phyloP scores from a whole-genome alignment of 2,329 filamentous ascomycete species.

The Colletotrichum viniferum region DNA sequence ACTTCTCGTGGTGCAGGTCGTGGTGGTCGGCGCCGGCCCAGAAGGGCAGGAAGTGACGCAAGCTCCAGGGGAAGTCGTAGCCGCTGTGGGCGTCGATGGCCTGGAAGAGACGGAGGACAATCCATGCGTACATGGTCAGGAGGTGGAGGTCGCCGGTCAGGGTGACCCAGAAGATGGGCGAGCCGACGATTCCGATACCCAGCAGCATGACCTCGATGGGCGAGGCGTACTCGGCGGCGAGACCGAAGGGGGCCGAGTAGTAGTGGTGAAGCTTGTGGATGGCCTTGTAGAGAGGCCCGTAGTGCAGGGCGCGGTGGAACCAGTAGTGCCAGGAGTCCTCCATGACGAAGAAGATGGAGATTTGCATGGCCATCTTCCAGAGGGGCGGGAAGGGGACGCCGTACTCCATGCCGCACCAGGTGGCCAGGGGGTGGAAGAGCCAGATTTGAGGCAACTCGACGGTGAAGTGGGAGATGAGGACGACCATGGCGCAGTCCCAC shows the following conservation, averaged over 20 bases:
- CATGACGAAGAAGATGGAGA: constrained; percentile 91
- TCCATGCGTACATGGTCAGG: constrained; percentile 98
- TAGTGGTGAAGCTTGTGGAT: constrained; percentile 99
- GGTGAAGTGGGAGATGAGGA: constrained; percentile 94
- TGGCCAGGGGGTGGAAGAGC: constrained; percentile 97
- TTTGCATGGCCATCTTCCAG: constrained; percentile 89
- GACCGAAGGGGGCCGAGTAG: constrained; percentile 95
- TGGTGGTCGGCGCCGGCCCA: constrained; percentile 98
- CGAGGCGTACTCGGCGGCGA: constrained; percentile 96
- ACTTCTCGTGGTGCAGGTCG: constrained; percentile 96
- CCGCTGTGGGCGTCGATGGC: constrained; percentile 97
- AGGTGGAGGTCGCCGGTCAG: constrained; percentile 90
- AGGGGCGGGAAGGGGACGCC: constrained; percentile 86
- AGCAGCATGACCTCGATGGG: constrained; percentile 97
- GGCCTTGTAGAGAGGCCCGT: constrained; percentile 91
- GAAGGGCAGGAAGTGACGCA: constrained; percentile 95
- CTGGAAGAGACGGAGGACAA: constrained; percentile 90
- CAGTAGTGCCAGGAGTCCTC: constrained; percentile 99
- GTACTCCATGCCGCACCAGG: constrained; percentile 87
- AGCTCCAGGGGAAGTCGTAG: constrained; percentile 97
- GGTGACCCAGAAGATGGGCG: constrained; percentile 82
- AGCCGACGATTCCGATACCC: constrained; percentile 82
- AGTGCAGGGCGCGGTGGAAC: constrained; percentile 91
- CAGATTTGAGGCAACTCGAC: constrained; percentile 98
- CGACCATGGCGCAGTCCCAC: constrained; percentile 90